phyloP scores from a whole-genome alignment of 2,329 filamentous ascomycete genomes.

The Botrytis deweyae region DNA sequence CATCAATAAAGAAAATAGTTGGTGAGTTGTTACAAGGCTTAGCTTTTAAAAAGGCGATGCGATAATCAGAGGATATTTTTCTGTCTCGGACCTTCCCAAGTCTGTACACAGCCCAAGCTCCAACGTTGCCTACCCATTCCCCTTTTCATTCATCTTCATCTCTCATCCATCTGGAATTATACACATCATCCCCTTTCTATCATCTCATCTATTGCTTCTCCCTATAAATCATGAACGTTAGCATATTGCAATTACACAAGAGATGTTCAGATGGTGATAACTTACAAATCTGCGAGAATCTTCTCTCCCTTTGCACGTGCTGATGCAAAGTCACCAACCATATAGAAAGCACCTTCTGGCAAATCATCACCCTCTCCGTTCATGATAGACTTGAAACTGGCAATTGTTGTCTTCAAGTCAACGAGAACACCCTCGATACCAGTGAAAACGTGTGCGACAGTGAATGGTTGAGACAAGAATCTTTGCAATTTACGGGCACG shows the following conservation, averaged over 20 bases:
- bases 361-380: constrained; percentile 93
- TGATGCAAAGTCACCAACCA: constrained; percentile 88
- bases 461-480: constrained; percentile 99
- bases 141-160: constrained; percentile 26
- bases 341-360: constrained; percentile 68
- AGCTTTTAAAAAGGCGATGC: constrained; percentile 28
- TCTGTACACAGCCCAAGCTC: constrained; percentile 32
- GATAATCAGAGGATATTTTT: constrained; percentile 30
- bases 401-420: constrained; percentile 97
- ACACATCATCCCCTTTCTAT: constrained; percentile 27
- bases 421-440: constrained; percentile 78
- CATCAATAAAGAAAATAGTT: constrained; percentile 21
- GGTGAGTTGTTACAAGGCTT: constrained; percentile 23
- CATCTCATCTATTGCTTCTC: constrained; percentile 27
- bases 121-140: constrained; percentile 23
- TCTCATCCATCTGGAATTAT: constrained; percentile 32
- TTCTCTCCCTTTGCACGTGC: constrained; percentile 98
- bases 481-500: constrained; percentile 99
- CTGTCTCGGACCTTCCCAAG: constrained; percentile 25
- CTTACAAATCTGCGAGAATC: constrained; percentile 85
- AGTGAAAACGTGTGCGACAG: constrained; percentile 80
- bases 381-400: constrained; percentile 85
- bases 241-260: not conserved
- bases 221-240: constrained; percentile 1
- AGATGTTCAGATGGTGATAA: not conserved